phyloP scores from a whole-genome alignment of 129 eudicot species.

The Flaveria sonorensis region DNA sequence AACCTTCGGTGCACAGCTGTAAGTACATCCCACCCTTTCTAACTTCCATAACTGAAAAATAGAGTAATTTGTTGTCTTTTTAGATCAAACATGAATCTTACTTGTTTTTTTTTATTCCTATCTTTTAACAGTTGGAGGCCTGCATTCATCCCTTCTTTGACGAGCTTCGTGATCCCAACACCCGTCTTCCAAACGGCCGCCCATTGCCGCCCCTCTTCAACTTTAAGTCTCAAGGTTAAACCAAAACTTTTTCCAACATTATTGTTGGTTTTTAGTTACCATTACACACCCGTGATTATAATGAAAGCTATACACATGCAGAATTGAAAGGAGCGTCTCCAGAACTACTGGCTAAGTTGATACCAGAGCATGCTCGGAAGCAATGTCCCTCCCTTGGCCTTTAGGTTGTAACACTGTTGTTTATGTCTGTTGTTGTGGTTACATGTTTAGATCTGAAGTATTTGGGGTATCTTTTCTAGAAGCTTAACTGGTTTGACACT shows the following conservation, averaged over 20 bases:
- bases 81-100: neutral
- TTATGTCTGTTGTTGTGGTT: constrained; percentile 19
- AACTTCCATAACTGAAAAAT: constrained; percentile 6
- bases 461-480: neutral
- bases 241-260: neutral
- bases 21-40: constrained; percentile 36
- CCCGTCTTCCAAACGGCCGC: constrained; percentile 71
- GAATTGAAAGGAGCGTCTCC: constrained; percentile 70
- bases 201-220: constrained; percentile 67
- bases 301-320: constrained; percentile 8
- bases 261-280: neutral
- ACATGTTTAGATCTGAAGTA: constrained; percentile 30
- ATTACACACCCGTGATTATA: neutral
- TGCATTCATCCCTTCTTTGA: constrained; percentile 59
- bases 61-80: neutral
- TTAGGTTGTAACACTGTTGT: constrained; percentile 37
- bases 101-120: neutral
- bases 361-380: constrained; percentile 79
- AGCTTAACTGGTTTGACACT: constrained; percentile 9
- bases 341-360: constrained; percentile 55
- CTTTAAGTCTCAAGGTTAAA: constrained; percentile 60
- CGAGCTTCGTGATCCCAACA: constrained; percentile 64
- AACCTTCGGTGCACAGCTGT: constrained; percentile 65
- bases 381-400: constrained; percentile 57
- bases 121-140: constrained; percentile 54